A percentile compares a stretch with the other conserved stretches of the same genome.
phyloP scores from a whole-genome alignment of 345 rosid genomes.

The Noccaea caerulescens region DNA sequence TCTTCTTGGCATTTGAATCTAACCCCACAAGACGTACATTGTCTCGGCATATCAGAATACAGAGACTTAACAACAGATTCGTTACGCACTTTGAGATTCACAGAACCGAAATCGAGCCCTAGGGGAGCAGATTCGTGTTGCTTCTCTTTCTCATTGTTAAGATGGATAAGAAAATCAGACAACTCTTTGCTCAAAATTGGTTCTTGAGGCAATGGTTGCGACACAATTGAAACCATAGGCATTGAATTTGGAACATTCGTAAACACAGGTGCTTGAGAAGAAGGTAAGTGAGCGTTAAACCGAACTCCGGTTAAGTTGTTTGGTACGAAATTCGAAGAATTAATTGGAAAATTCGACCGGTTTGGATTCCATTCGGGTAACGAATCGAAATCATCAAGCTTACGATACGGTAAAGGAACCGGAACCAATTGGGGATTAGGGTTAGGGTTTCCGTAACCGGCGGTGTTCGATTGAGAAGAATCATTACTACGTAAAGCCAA shows the following conservation, averaged over 20 bases:
- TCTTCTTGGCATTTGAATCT: slow-evolving; percentile 50
- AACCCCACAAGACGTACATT: slow-evolving; percentile 46
- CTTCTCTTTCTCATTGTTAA: slow-evolving; percentile 15
- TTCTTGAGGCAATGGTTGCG: not conserved
- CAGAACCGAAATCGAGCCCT: slow-evolving; percentile 38
- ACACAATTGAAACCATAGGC: slow-evolving; percentile 9
- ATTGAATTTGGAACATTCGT: not conserved
- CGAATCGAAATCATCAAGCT: slow-evolving; percentile 31
- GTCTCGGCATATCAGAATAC: slow-evolving; percentile 51
- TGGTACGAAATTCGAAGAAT: not conserved
- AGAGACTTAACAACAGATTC: slow-evolving; percentile 42
- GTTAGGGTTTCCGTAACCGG: slow-evolving; percentile 15
- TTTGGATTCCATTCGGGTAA: slow-evolving; percentile 40
- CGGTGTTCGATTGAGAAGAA: slow-evolving; percentile 10
- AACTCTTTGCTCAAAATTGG: slow-evolving; percentile 29
- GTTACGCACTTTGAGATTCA: slow-evolving; percentile 33
- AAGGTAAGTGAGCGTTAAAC: not conserved
- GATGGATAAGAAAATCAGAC: not conserved
- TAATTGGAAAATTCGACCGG: slow-evolving; percentile 5
- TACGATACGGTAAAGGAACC: slow-evolving; percentile 36
- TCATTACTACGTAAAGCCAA: slow-evolving; percentile 19
- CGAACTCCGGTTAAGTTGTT: not conserved
- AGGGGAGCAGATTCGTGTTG: not conserved
- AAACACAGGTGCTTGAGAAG: slow-evolving; percentile 14
- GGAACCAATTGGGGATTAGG: slow-evolving; percentile 38